Percentiles rank a stretch among this genome's conserved stretches.
These are phyloP conservation scores for Sonneratia alba DNA, from an alignment of 345 rosid species.

Conservation along the genomic window DNA sequence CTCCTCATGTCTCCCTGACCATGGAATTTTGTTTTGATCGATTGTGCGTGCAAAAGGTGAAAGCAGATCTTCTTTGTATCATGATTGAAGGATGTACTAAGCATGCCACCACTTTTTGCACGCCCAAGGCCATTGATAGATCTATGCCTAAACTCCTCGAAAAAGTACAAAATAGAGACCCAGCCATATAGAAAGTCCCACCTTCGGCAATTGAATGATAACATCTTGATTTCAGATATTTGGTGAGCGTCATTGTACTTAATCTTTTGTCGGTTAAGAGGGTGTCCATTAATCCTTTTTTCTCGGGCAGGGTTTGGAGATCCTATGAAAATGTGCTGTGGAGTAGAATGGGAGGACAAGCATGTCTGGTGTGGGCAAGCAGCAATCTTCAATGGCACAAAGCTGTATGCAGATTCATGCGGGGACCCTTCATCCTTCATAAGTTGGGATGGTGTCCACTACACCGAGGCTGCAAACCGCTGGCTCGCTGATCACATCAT, in stretches of 20 bases:
- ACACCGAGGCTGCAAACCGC: conserved; percentile 48
- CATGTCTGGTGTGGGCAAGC: conserved; percentile 42
- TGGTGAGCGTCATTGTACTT: too few species aligned
- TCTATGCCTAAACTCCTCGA: background rate
- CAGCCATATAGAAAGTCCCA: too few species aligned
- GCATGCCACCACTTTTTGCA: background rate
- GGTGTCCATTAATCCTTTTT: background rate
- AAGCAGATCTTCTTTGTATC: background rate
- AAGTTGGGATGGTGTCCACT: conserved; percentile 52
- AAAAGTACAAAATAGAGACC: background rate
- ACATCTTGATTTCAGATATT: too few species aligned
- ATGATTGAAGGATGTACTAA: background rate
- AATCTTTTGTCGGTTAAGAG: background rate
- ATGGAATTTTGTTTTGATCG: background rate
- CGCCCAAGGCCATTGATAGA: background rate
- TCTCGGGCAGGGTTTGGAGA: conserved; percentile 28
- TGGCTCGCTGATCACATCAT: conserved; percentile 58
- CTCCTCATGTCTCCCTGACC: too few species aligned
- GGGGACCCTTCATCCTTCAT: conserved; percentile 31
- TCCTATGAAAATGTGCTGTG: conserved; percentile 41
- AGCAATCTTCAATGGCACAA: conserved; percentile 26
- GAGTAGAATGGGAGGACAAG: conserved; percentile 32
- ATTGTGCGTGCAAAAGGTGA: background rate
- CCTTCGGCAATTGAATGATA: too few species aligned
- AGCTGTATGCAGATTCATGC: conserved; percentile 35